phyloP scores from a whole-genome alignment of 2,329 filamentous ascomycete genomes.

The Mycosphaerella arachidis region DNA sequence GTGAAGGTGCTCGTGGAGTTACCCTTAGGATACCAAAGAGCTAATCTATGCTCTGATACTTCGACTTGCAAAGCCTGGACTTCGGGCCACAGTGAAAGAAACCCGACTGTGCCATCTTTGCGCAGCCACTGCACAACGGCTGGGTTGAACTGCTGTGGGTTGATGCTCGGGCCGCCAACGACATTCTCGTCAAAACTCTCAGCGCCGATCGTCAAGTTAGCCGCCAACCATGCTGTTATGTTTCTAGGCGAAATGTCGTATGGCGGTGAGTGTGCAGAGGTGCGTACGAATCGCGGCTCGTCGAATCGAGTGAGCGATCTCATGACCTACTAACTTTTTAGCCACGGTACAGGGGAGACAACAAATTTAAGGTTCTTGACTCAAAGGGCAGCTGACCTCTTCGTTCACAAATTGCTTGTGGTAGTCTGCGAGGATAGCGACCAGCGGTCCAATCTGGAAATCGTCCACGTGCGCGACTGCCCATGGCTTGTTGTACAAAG shows the following conservation, averaged over 20 bases:
- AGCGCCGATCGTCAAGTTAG: slow-evolving; percentile 56
- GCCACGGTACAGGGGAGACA: not conserved
- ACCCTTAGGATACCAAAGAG: slow-evolving; percentile 52
- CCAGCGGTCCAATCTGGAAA: slow-evolving; percentile 54
- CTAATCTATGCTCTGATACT: slow-evolving; percentile 33
- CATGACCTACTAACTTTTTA: slow-evolving; percentile 10
- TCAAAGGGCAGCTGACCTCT: slow-evolving; percentile 20
- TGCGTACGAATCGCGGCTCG: slow-evolving; percentile 51
- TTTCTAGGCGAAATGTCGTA: slow-evolving; percentile 55
- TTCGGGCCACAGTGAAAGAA: slow-evolving; percentile 28
- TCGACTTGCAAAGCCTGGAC: slow-evolving; percentile 10
- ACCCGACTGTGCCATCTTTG: slow-evolving; percentile 15
- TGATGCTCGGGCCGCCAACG: slow-evolving; percentile 52
- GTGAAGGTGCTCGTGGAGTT: slow-evolving; percentile 30
- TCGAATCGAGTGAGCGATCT: slow-evolving; percentile 45
- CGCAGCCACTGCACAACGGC: slow-evolving; percentile 56
- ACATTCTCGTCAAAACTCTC: slow-evolving; percentile 55
- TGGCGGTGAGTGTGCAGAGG: slow-evolving; percentile 54
- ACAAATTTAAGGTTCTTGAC: not conserved
- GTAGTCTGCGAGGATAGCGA: slow-evolving; percentile 51
- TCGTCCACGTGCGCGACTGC: slow-evolving; percentile 58
- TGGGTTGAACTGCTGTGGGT: slow-evolving; percentile 53
- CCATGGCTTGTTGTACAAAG: slow-evolving; percentile 40
- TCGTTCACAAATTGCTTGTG: slow-evolving; percentile 47
- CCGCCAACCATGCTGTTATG: slow-evolving; percentile 55